A percentile compares a stretch with the other conserved stretches of the same genome.
These are phyloP conservation scores for Nothomitra cinnamomea DNA, from an alignment of 2,329 filamentous ascomycete species.

Conservation along the genomic window DNA sequence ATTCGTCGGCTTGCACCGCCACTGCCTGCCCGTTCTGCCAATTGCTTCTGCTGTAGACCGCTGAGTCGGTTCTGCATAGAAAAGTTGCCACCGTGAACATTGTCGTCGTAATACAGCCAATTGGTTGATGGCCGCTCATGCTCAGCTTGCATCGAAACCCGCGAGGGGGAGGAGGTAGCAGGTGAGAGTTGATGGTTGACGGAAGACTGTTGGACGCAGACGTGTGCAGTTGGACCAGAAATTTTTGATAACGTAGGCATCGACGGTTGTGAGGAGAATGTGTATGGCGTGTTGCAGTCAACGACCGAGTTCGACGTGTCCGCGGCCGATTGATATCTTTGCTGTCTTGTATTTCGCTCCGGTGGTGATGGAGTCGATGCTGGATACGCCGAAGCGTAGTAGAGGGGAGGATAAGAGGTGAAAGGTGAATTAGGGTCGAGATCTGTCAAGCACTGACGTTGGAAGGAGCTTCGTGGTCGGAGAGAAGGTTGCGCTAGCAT, in stretches of 20 bases:
- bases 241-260: neutral
- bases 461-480: neutral
- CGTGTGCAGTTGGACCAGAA: neutral
- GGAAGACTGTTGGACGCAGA: neutral
- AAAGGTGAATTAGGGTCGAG: conserved; percentile 1
- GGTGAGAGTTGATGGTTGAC: neutral
- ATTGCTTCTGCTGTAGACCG: neutral
- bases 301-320: neutral
- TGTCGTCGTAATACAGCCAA: neutral
- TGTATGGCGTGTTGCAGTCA: neutral
- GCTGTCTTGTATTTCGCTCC: neutral
- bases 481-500: neutral
- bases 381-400: neutral
- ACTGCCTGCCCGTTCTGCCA: neutral
- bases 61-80: neutral
- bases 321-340: neutral
- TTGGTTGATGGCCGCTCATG: neutral
- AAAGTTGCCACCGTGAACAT: neutral
- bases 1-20: neutral
- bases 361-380: neutral
- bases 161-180: neutral
- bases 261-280: neutral
- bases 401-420: neutral
- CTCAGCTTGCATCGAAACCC: conserved; percentile 1
- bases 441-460: neutral